Evolutionary conservation across 2,329 filamentous ascomycete genomes (phyloP).

Genomic region (Cadophora sp.): DNA sequence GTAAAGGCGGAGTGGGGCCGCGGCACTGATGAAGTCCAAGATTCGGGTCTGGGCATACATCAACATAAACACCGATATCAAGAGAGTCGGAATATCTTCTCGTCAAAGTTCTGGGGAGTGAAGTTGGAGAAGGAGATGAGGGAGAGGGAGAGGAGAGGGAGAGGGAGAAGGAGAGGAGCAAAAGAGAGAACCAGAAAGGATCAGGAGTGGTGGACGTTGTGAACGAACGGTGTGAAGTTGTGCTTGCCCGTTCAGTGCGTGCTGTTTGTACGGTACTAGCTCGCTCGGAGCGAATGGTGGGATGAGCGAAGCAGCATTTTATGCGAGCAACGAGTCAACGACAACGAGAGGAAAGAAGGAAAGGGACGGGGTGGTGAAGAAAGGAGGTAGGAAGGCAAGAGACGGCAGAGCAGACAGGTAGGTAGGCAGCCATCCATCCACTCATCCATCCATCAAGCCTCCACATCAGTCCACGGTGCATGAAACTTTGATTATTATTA

Average conservation of each 20-base stretch:
- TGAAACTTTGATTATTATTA: slow-evolving; percentile 2
- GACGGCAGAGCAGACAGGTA: neutral
- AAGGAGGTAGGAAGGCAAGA: neutral
- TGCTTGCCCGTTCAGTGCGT: neutral
- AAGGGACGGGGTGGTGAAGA: neutral
- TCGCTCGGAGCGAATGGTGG: neutral
- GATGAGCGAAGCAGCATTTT: neutral
- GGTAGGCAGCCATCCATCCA: neutral
- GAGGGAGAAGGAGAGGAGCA: neutral
- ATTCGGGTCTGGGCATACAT: neutral
- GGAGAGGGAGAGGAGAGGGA: neutral
- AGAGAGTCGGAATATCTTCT: neutral
- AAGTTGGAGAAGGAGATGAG: neutral
- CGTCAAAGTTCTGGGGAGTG: neutral
- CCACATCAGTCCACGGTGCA: neutral
- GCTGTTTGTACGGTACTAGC: neutral
- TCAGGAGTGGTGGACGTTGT: neutral
- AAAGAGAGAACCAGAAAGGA: neutral
- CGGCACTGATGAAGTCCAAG: neutral
- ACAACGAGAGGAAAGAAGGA: neutral
- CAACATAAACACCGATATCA: neutral
- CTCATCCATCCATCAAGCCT: too few species aligned
- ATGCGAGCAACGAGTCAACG: neutral
- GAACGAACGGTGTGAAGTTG: slow-evolving; percentile 9
- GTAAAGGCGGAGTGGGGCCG: neutral